Percentiles rank a stretch among this genome's conserved stretches.
Evolutionary conservation across 2,329 filamentous ascomycete genomes (phyloP).

Genomic region (Sporothrix brunneoviolacea): DNA sequence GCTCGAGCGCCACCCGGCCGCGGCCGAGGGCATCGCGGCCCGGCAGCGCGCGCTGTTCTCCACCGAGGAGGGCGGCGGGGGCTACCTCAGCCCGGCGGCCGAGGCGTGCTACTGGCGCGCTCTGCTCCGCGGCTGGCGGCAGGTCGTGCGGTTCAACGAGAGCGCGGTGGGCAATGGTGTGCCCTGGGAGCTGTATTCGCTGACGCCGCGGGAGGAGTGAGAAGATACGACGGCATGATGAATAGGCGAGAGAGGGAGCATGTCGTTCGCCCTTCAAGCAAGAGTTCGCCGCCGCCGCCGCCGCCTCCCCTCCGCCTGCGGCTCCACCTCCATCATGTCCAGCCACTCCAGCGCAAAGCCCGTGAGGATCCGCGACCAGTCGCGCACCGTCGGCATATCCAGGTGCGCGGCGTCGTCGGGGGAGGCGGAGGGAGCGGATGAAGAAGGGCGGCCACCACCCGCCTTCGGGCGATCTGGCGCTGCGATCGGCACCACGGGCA

Average conservation of each 20-base stretch:
- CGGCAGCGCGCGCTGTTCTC: constrained; percentile 34
- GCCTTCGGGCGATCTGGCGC: constrained; percentile 63
- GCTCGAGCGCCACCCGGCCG: constrained; percentile 31
- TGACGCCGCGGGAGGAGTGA: not conserved
- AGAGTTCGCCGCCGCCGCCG: too few species aligned
- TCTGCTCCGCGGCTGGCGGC: constrained; percentile 36
- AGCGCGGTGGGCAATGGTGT: constrained; percentile 22
- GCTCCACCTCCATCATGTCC: constrained; percentile 49
- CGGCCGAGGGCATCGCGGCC: constrained; percentile 35
- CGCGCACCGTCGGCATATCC: constrained; percentile 63
- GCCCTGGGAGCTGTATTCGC: constrained; percentile 11
- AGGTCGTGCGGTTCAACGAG: constrained; percentile 27
- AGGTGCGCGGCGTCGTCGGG: constrained; percentile 70
- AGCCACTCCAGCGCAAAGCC: constrained; percentile 76
- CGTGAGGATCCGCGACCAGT: constrained; percentile 68
- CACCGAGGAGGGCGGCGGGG: too few species aligned
- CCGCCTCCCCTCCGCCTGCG: too few species aligned
- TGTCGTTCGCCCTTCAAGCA: too few species aligned
- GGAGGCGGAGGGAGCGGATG: too few species aligned
- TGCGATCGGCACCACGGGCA: constrained; percentile 68
- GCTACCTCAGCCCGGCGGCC: constrained; percentile 37
- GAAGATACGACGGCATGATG: too few species aligned
- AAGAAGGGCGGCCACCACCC: too few species aligned
- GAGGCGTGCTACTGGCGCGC: constrained; percentile 43
- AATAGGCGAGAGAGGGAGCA: too few species aligned